These are phyloP conservation scores for Pseudogymnoascus sp. DNA, from an alignment of 2,329 filamentous ascomycete genomes.

Conservation along the genomic window DNA sequence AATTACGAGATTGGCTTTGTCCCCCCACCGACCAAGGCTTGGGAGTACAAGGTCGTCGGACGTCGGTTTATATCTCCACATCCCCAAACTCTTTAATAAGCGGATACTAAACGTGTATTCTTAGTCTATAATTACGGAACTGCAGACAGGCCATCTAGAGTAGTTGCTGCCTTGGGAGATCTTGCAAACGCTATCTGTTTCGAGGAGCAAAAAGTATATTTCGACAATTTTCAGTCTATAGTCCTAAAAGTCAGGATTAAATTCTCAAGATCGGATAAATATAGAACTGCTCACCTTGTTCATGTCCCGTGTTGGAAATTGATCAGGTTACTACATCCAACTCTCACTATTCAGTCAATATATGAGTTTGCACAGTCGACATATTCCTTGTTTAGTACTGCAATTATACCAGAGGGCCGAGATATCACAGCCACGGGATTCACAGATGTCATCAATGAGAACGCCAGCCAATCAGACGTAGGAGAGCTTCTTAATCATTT, in stretches of 20 bases:
- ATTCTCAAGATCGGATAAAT: neutral
- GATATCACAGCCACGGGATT: neutral
- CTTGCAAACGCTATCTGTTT: neutral
- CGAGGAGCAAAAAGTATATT: neutral
- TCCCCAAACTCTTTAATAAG: neutral
- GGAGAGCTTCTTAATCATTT: neutral
- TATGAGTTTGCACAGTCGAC: constrained; percentile 8
- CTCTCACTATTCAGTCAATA: neutral
- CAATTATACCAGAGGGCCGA: neutral
- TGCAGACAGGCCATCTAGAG: neutral
- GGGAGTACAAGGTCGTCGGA: constrained; percentile 5
- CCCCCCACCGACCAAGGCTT: neutral
- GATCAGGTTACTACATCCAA: neutral
- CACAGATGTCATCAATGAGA: neutral
- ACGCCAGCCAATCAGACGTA: neutral
- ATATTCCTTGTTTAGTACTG: neutral
- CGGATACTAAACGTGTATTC: neutral
- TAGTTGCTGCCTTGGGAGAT: neutral
- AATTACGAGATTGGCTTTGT: neutral
- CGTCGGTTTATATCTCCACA: neutral
- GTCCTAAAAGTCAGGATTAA: neutral
- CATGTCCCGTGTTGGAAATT: constrained; percentile 7
- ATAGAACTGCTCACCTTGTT: constrained; percentile 6
- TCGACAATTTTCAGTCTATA: neutral
- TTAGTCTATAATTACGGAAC: constrained; percentile 1